Evolutionary conservation across 306 rosid genomes (phyloP).

Genomic region (Ormosia semicastrata): DNA sequence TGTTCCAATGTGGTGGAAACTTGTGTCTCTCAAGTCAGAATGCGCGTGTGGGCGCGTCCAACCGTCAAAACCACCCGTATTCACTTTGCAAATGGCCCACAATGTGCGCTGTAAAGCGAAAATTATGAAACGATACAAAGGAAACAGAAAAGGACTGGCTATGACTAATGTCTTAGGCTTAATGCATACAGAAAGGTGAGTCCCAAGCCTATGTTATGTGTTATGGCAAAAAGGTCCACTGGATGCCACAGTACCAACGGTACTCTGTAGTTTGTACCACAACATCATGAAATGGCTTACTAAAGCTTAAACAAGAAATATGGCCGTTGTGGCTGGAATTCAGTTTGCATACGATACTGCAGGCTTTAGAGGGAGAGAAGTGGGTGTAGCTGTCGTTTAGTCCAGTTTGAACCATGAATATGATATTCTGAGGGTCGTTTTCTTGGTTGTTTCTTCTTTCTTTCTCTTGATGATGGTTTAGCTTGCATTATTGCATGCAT

Average conservation of each 20-base stretch:
- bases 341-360: background rate
- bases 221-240: background rate
- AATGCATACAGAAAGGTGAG: background rate
- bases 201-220: background rate
- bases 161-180: background rate
- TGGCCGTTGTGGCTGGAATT: background rate
- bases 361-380: background rate
- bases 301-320: background rate
- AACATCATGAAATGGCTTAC: background rate
- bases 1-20: background rate
- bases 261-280: conserved; percentile 14
- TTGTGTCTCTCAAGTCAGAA: background rate
- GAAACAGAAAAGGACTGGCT: background rate
- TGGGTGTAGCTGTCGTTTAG: background rate
- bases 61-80: background rate
- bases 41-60: background rate
- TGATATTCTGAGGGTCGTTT: background rate
- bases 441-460: background rate
- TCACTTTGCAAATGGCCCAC: background rate
- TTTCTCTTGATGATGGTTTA: background rate
- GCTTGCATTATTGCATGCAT: background rate
- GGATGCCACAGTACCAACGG: background rate
- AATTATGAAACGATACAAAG: conserved; percentile 9
- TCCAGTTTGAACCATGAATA: background rate
- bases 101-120: background rate